These are phyloP conservation scores for Cystobasidiaceae sp. DNA, from an alignment of 1,284 basidiomycete genomes.

Conservation along the genomic window DNA sequence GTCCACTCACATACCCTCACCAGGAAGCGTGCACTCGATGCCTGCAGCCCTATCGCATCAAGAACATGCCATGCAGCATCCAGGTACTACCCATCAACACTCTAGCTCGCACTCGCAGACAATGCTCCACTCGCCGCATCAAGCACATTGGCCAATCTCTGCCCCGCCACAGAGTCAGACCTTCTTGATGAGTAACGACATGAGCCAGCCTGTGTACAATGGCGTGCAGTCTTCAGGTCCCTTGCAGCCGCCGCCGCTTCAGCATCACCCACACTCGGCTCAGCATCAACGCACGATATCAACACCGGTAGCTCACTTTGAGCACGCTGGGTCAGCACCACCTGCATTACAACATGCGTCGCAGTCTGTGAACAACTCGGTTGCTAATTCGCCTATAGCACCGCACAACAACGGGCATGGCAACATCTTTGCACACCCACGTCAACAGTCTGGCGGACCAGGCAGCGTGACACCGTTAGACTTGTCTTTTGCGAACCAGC, in stretches of 20 bases:
- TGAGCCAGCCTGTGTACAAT: too few species aligned
- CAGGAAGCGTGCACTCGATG: background rate
- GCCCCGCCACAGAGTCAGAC: slow-evolving; percentile 9
- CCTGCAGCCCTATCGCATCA: background rate
- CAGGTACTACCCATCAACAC: background rate
- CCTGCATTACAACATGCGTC: slow-evolving; percentile 4
- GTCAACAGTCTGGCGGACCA: too few species aligned
- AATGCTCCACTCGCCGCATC: background rate
- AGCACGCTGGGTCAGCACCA: slow-evolving; percentile 13
- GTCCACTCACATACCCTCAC: background rate
- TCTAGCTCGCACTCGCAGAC: background rate
- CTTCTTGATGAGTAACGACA: too few species aligned
- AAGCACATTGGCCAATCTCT: background rate
- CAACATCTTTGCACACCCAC: background rate
- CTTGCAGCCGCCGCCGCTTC: too few species aligned
- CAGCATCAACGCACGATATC: too few species aligned
- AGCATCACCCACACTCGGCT: too few species aligned
- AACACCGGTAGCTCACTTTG: background rate
- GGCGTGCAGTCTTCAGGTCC: too few species aligned
- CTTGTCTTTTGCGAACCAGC: too few species aligned
- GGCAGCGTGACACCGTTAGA: too few species aligned
- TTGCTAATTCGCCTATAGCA: background rate
- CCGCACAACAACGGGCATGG: background rate
- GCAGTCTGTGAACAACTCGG: background rate
- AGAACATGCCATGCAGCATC: slow-evolving; percentile 4